Evolutionary conservation across 306 rosid genomes (phyloP).

Genomic region (Begonia masoniana): DNA sequence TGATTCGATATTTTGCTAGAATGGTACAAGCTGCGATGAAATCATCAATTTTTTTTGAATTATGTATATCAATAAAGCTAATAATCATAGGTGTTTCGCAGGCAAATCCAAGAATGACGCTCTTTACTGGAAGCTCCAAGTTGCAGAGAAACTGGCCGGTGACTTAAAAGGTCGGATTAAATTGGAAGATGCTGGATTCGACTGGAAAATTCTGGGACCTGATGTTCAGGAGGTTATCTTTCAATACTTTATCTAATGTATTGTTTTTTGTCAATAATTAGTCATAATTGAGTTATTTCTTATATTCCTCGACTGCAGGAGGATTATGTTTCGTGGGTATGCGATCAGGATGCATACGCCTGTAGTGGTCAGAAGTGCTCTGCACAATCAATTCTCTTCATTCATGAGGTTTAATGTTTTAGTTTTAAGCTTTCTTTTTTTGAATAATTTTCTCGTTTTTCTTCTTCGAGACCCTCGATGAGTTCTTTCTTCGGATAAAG

Average conservation of each 20-base stretch:
- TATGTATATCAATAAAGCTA: no score
- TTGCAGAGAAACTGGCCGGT: conserved; percentile 78
- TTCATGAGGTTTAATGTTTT: conserved; percentile 69
- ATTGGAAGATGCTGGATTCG: conserved; percentile 98
- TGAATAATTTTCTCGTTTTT: neutral
- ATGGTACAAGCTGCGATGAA: no score
- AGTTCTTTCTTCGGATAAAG: neutral
- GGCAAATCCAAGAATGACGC: conserved; percentile 91
- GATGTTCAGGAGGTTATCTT: conserved; percentile 81
- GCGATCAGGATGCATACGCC: conserved; percentile 99
- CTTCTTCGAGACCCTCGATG: neutral
- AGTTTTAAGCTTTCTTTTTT: conserved; percentile 5
- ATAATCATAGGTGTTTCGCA: conserved; percentile 17
- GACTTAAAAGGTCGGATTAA: conserved; percentile 82
- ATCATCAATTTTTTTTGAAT: no score
- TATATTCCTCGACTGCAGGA: conserved; percentile 42
- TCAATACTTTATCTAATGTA: neutral
- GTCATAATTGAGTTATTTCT: conserved; percentile 7
- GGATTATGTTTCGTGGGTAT: conserved; percentile 86
- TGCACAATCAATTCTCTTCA: conserved; percentile 72
- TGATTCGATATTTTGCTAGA: no score
- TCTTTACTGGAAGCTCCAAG: conserved; percentile 96
- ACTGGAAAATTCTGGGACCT: conserved; percentile 96
- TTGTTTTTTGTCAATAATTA: no score
- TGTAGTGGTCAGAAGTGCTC: conserved; percentile 99